Conservation (phyloP, 805 yeast genomes). For the Lachancea nothofagi region DNA sequence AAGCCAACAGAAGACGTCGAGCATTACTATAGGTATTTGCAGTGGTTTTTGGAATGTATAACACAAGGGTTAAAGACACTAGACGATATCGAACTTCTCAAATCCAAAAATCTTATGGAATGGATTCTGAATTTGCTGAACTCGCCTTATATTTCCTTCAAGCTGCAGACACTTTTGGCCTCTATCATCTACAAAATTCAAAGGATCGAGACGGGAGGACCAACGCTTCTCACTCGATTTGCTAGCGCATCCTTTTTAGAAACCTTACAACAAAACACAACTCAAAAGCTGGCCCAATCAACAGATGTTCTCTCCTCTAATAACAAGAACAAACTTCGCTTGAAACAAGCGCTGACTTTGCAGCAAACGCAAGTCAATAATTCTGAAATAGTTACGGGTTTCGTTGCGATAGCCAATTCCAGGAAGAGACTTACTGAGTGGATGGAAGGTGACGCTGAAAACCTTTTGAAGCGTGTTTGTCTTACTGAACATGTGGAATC, state of each 20-base stretch:
- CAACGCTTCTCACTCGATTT: constrained; percentile 52
- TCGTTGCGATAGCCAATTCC: constrained; percentile 29
- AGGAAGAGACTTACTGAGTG: constrained; percentile 59
- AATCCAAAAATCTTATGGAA: constrained; percentile 56
- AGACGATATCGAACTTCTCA: constrained; percentile 50
- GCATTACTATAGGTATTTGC: constrained; percentile 49
- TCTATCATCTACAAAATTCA: constrained; percentile 44
- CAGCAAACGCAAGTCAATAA: constrained; percentile 42
- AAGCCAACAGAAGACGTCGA: constrained; percentile 35
- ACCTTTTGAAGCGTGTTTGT: constrained; percentile 41
- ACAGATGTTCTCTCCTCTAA: constrained; percentile 11
- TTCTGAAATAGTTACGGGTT: constrained; percentile 23
- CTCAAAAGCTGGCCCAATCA: constrained; percentile 12
- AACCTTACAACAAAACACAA: constrained; percentile 12
- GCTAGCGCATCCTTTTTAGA: constrained; percentile 42
- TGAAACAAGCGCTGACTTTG: constrained; percentile 34
- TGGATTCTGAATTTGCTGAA: constrained; percentile 53
- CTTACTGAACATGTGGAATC: background rate
- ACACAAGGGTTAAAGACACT: constrained; percentile 41
- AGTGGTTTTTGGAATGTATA: constrained; percentile 59
- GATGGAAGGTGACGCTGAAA: constrained; percentile 47
- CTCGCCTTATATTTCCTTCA: constrained; percentile 44
- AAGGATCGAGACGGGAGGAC: constrained; percentile 52
- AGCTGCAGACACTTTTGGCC: constrained; percentile 38
- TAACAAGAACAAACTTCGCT: constrained; percentile 15